A percentile compares a stretch with the other conserved stretches of the same genome.
phyloP scores from a whole-genome alignment of 352 stramenopile species.

The Paralagenidium karlingii region DNA sequence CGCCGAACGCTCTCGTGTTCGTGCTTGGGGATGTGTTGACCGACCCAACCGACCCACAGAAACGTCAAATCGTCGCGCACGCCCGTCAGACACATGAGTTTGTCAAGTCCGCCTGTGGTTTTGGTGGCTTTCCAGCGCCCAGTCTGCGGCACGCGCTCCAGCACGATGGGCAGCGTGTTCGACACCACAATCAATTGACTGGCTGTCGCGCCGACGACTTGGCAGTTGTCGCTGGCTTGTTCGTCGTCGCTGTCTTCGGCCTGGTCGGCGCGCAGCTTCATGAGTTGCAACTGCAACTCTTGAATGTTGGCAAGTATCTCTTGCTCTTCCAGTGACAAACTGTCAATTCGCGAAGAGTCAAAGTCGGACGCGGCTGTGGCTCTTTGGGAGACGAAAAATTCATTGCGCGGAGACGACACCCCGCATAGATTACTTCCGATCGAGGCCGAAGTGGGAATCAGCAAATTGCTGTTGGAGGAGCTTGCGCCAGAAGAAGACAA shows the following conservation, averaged over 20 bases:
- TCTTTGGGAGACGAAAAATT: slow-evolving; percentile 69
- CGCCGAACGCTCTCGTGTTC: slow-evolving; percentile 63
- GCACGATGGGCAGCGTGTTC: slow-evolving; percentile 72
- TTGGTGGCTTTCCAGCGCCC: slow-evolving; percentile 77
- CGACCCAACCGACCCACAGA: slow-evolving; percentile 84
- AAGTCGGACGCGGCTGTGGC: slow-evolving; percentile 25
- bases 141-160: slow-evolving; percentile 57
- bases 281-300: slow-evolving; percentile 79
- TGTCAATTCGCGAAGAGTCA: slow-evolving; percentile 50
- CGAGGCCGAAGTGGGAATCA: slow-evolving; percentile 3
- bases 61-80: slow-evolving; percentile 56
- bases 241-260: slow-evolving; percentile 51
- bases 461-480: neutral
- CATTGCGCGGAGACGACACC: slow-evolving; percentile 43
- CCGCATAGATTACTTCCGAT: too few relatives aligned
- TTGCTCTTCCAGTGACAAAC: slow-evolving; percentile 71
- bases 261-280: slow-evolving; percentile 54
- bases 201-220: slow-evolving; percentile 4
- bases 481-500: slow-evolving; percentile 1
- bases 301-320: slow-evolving; percentile 85
- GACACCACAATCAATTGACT: slow-evolving; percentile 81
- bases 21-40: slow-evolving; percentile 72
- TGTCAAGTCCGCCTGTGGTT: slow-evolving; percentile 75
- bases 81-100: slow-evolving; percentile 69
- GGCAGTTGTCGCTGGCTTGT: slow-evolving; percentile 1